Conservation (phyloP, 1,284 basidiomycete genomes). For the Stereum hirsutum region DNA sequence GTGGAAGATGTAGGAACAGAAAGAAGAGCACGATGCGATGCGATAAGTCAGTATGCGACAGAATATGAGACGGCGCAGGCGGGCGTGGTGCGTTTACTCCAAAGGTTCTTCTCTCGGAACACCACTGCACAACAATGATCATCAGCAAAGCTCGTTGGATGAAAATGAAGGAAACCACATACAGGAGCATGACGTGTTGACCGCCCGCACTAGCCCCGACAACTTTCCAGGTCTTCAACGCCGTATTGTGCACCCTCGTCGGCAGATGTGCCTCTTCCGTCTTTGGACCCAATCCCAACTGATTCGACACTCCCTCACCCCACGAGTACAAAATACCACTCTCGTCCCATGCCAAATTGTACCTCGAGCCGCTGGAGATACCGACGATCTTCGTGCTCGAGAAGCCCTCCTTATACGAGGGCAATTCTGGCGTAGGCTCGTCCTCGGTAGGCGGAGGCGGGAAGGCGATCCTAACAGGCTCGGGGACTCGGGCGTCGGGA, state of each 20-base stretch:
- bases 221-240: background rate
- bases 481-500: background rate
- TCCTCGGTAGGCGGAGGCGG: background rate
- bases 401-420: background rate
- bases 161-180: too few relatives aligned
- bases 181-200: background rate
- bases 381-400: background rate
- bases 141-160: too few relatives aligned
- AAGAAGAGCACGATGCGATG: too few relatives aligned
- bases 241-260: background rate
- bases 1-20: too few relatives aligned
- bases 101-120: too few relatives aligned
- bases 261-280: background rate
- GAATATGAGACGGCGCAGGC: too few relatives aligned
- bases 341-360: background rate
- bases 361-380: background rate
- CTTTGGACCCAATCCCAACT: background rate
- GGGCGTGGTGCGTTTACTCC: too few relatives aligned
- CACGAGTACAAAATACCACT: background rate
- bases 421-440: background rate
- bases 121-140: too few relatives aligned
- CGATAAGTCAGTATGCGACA: too few relatives aligned
- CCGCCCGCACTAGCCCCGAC: slow-evolving; percentile 1
- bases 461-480: background rate
- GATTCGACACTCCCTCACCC: background rate